phyloP scores from a whole-genome alignment of 2,329 filamentous ascomycete species.

The Paracamarosporium sp. region DNA sequence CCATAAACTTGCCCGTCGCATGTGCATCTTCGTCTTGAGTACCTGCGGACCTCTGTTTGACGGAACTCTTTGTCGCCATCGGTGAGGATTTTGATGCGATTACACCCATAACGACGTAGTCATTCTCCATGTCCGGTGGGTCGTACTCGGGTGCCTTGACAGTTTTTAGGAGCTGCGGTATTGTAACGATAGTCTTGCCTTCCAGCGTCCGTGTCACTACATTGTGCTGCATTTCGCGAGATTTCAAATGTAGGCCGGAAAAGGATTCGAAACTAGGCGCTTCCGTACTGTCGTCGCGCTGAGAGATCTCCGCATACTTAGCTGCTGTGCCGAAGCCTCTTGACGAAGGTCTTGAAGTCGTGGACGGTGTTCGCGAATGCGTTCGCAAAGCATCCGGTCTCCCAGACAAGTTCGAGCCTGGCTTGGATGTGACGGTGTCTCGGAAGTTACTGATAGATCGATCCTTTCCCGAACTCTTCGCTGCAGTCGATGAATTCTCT shows the following conservation, averaged over 20 bases:
- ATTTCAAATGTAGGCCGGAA: constrained; percentile 83
- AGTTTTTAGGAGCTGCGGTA: constrained; percentile 80
- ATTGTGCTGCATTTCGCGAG: constrained; percentile 80
- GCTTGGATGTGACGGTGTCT: constrained; percentile 22
- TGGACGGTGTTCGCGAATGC: constrained; percentile 27
- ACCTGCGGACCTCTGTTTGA: constrained; percentile 48
- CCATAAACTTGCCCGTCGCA: constrained; percentile 85
- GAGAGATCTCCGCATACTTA: constrained; percentile 40
- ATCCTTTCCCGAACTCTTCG: constrained; percentile 19
- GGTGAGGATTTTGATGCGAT: constrained; percentile 89
- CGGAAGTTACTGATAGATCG: constrained; percentile 25
- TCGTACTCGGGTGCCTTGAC: constrained; percentile 85
- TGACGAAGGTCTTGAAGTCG: constrained; percentile 31
- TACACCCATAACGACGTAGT: constrained; percentile 88
- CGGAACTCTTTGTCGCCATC: constrained; percentile 62
- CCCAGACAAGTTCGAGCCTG: constrained; percentile 30
- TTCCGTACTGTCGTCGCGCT: constrained; percentile 58
- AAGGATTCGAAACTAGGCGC: constrained; percentile 72
- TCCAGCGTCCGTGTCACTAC: constrained; percentile 79
- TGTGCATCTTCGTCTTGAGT: constrained; percentile 60
- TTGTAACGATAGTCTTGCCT: constrained; percentile 76
- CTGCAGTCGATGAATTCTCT: constrained; percentile 23
- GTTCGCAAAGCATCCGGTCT: constrained; percentile 26
- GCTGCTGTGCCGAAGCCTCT: constrained; percentile 28
- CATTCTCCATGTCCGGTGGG: constrained; percentile 80